Percentiles rank a stretch among this genome's conserved stretches.
phyloP scores from a whole-genome alignment of 108 stramenopile genomes.

The Hondaea fermentalgiana region DNA sequence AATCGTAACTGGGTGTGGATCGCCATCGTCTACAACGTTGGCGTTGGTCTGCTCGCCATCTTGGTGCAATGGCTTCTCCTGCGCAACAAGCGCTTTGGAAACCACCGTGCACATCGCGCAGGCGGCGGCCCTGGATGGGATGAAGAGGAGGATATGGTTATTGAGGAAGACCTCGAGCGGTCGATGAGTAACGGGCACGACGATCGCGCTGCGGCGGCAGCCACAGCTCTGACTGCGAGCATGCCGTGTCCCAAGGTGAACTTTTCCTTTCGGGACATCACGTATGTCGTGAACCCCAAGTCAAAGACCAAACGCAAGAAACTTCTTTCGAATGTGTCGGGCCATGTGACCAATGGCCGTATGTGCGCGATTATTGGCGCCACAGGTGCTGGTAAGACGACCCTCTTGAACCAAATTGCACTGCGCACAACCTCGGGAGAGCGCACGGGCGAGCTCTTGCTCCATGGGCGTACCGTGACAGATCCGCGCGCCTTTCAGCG shows the following conservation, averaged over 20 bases:
- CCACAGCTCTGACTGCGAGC: constrained; percentile 36
- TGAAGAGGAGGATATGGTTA: not conserved
- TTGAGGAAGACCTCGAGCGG: not conserved
- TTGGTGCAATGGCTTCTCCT: not conserved
- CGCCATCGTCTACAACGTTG: not conserved
- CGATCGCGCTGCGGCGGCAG: not conserved
- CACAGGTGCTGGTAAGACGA: constrained; percentile 47
- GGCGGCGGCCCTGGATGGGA: too few relatives aligned
- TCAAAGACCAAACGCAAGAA: not conserved
- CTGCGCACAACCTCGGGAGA: constrained; percentile 67
- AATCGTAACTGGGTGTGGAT: not conserved
- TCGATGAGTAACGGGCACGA: too few relatives aligned
- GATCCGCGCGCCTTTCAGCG: not conserved
- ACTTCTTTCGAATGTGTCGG: constrained; percentile 34
- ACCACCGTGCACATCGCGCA: too few relatives aligned
- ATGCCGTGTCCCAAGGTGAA: not conserved
- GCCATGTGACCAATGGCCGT: constrained; percentile 34
- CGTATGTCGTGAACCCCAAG: not conserved
- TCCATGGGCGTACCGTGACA: not conserved
- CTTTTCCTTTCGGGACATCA: not conserved
- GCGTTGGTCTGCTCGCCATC: not conserved
- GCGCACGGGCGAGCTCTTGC: constrained; percentile 57
- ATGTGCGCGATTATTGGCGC: constrained; percentile 52
- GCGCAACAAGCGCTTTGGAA: not conserved
- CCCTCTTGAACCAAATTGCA: constrained; percentile 63